Conservation (phyloP, 768 basidiomycete genomes). For the Amanita rimosa region DNA sequence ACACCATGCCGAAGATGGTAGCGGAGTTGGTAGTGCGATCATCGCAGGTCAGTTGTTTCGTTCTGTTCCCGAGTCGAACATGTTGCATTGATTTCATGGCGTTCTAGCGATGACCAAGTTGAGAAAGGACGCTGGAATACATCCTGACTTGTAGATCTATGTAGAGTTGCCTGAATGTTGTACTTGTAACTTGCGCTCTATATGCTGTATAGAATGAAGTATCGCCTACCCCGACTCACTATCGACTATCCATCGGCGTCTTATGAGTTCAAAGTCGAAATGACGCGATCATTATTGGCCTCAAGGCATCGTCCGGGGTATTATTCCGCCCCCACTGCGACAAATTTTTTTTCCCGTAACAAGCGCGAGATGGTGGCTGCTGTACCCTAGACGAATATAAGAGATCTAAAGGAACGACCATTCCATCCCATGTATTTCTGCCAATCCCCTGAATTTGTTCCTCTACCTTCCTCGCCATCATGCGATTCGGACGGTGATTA, state of each 20-base stretch:
- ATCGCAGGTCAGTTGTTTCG: conserved; percentile 49
- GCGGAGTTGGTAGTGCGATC: conserved; percentile 93
- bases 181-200: conserved; percentile 1
- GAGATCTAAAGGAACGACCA: neutral
- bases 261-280: no score
- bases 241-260: neutral
- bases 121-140: conserved; percentile 58
- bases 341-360: conserved; percentile 1
- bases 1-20: conserved; percentile 82
- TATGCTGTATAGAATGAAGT: neutral
- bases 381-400: neutral
- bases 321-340: neutral
- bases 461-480: neutral
- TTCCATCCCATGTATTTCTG: neutral
- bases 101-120: conserved; percentile 81
- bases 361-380: neutral
- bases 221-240: neutral
- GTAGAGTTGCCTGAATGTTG: neutral
- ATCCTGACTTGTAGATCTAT: conserved; percentile 24
- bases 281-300: neutral
- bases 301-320: no score
- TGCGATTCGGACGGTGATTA: neutral
- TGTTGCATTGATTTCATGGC: neutral
- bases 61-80: conserved; percentile 3
- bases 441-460: neutral